These are phyloP conservation scores for Triticum aestivum DNA, from an alignment of 176 grass and related monocot genomes.

Conservation along the genomic window DNA sequence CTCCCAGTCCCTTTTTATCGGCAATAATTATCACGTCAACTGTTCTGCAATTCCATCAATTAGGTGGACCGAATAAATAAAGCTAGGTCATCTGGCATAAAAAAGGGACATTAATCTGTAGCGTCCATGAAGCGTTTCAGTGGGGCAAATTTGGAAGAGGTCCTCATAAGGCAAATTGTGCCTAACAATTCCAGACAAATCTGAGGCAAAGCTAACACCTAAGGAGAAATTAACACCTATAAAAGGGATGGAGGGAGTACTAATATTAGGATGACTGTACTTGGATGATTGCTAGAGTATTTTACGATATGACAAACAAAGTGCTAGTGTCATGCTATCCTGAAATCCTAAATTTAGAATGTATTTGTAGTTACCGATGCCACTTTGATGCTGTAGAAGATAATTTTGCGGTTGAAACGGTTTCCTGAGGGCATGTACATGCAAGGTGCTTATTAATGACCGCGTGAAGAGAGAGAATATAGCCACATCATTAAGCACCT, in stretches of 20 bases:
- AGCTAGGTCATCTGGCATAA: neutral
- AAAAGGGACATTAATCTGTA: neutral
- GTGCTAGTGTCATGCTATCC: neutral
- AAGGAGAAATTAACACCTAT: neutral
- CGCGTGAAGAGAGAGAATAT: neutral
- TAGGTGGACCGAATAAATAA: neutral
- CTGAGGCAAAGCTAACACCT: neutral
- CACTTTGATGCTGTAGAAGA: slow-evolving; percentile 10
- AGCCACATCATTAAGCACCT: neutral
- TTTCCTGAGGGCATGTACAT: neutral
- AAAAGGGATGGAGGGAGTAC: neutral
- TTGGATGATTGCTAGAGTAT: neutral
- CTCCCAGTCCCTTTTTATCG: neutral
- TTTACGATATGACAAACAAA: neutral
- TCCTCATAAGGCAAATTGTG: neutral
- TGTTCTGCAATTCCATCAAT: neutral
- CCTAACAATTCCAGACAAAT: neutral
- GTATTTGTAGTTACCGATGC: neutral
- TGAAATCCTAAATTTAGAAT: slow-evolving; percentile 25
- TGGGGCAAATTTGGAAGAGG: neutral
- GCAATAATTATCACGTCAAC: neutral
- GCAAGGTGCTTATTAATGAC: neutral
- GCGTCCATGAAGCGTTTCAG: neutral
- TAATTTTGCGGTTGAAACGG: slow-evolving; percentile 5
- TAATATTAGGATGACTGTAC: slow-evolving; percentile 3